These are phyloP conservation scores for Thraustochytrium aureum DNA, from an alignment of 352 stramenopile species.

Conservation along the genomic window DNA sequence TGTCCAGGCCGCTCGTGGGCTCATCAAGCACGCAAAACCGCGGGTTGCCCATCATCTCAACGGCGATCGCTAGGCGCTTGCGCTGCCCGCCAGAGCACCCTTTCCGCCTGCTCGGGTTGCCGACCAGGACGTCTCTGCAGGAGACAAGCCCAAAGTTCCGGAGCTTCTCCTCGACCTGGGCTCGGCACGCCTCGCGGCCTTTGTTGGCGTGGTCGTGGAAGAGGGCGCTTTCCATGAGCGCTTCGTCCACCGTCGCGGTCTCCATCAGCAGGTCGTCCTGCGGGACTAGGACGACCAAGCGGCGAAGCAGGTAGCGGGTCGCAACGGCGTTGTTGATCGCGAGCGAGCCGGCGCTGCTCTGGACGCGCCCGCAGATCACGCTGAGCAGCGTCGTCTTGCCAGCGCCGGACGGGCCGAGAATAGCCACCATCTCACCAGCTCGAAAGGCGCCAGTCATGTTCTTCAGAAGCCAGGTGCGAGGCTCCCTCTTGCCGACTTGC, in stretches of 20 bases:
- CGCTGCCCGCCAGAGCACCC: constrained; percentile 21
- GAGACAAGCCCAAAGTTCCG: constrained; percentile 5
- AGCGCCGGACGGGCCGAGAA: constrained; percentile 6
- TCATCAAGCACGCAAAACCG: constrained; percentile 24
- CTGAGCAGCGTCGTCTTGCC: constrained; percentile 15
- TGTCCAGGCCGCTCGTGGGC: constrained; percentile 26
- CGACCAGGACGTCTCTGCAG: constrained; percentile 17
- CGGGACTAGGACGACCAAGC: neutral
- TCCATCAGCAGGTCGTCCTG: constrained; percentile 33
- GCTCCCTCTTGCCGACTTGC: neutral
- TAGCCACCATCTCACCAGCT: constrained; percentile 8
- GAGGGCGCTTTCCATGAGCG: neutral
- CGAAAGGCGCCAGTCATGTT: neutral
- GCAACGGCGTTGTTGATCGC: neutral
- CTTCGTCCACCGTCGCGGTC: constrained; percentile 6
- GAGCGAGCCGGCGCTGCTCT: neutral
- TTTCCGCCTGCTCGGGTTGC: constrained; percentile 1
- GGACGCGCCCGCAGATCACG: neutral
- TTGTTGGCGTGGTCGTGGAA: neutral
- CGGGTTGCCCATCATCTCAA: constrained; percentile 3
- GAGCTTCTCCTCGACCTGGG: neutral
- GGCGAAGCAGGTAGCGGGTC: neutral
- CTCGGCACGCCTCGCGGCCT: neutral
- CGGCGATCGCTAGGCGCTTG: constrained; percentile 30
- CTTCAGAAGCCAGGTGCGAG: neutral